These are phyloP conservation scores for Escallonia rubra DNA, from an alignment of 129 eudicot genomes.

Conservation along the genomic window DNA sequence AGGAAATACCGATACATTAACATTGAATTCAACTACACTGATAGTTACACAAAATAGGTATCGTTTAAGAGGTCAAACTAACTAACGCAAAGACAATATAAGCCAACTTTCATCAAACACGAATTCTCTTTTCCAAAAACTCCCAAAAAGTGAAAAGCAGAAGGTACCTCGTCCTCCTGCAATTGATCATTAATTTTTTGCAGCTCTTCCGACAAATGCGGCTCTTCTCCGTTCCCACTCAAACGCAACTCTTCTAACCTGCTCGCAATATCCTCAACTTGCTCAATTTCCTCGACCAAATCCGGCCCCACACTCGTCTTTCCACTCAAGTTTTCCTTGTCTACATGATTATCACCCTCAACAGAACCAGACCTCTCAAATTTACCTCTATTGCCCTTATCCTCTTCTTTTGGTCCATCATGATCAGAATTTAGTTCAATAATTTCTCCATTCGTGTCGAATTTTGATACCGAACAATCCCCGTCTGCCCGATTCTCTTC, in stretches of 20 bases:
- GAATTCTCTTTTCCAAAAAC: neutral
- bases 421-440: neutral
- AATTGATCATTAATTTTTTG: conserved; percentile 60
- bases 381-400: neutral
- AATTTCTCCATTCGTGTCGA: neutral
- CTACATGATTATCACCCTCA: conserved; percentile 12
- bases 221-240: conserved; percentile 32
- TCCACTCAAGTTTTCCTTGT: conserved; percentile 11
- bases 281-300: neutral
- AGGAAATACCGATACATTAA: neutral
- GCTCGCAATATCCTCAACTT: conserved; percentile 22
- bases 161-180: conserved; percentile 84
- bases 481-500: conserved; percentile 10
- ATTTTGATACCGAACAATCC: neutral
- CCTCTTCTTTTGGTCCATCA: neutral
- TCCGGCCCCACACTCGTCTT: neutral
- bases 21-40: no score
- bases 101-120: no score
- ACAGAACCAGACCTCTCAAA: neutral
- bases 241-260: conserved; percentile 44
- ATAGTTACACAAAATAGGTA: neutral
- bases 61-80: neutral
- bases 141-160: neutral
- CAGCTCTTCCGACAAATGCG: conserved; percentile 50
- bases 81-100: no score